Conservation (phyloP, 2,329 filamentous ascomycete genomes). For the Claviceps sp. region DNA sequence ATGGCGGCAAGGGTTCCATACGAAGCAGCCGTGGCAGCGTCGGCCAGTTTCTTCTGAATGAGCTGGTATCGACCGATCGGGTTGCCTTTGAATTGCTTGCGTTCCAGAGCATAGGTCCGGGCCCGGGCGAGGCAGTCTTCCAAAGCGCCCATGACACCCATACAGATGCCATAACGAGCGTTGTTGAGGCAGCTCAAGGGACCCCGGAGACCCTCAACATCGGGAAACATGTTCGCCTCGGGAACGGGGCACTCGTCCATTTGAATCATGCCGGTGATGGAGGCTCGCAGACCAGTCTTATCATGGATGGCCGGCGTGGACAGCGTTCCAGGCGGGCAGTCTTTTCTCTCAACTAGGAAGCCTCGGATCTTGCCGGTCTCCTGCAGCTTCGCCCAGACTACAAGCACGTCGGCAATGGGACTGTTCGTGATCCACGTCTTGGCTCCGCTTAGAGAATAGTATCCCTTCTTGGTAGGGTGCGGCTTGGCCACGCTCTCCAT, state of each 20-base stretch:
- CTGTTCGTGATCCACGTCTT: constrained; percentile 98
- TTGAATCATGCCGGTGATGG: constrained; percentile 95
- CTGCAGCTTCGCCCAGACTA: constrained; percentile 89
- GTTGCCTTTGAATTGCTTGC: constrained; percentile 93
- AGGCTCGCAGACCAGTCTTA: constrained; percentile 88
- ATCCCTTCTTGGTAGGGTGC: constrained; percentile 73
- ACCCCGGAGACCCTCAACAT: constrained; percentile 72
- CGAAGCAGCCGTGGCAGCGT: constrained; percentile 80
- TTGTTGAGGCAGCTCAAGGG: constrained; percentile 93
- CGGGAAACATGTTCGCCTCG: constrained; percentile 84
- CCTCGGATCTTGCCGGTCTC: constrained; percentile 89
- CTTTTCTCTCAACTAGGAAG: constrained; percentile 74
- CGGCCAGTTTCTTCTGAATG: constrained; percentile 92
- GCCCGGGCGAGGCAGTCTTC: constrained; percentile 81
- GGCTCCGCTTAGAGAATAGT: constrained; percentile 62
- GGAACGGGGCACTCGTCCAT: constrained; percentile 83
- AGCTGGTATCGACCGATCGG: constrained; percentile 93
- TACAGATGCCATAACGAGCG: constrained; percentile 83
- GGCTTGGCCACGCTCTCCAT: constrained; percentile 83
- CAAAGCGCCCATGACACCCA: constrained; percentile 84
- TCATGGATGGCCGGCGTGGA: constrained; percentile 88
- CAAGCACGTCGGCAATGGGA: constrained; percentile 69
- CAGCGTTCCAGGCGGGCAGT: constrained; percentile 76
- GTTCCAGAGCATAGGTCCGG: constrained; percentile 76
- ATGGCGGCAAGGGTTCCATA: constrained; percentile 82